These are phyloP conservation scores for Hippophae tibetana DNA, from an alignment of 306 rosid genomes.

Conservation along the genomic window DNA sequence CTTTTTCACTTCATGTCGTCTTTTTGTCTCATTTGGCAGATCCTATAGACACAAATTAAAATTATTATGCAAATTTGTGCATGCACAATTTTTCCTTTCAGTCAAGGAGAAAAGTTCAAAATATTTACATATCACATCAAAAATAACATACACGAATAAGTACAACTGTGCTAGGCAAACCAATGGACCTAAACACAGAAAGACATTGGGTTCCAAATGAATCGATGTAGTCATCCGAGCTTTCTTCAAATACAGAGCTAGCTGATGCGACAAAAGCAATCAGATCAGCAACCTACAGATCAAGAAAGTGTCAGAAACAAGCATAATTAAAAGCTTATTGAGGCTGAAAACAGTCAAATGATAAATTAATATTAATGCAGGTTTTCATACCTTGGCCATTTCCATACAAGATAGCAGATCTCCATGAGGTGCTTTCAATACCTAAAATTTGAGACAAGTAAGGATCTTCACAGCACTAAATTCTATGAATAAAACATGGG, in stretches of 20 bases:
- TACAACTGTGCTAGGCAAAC: conserved; percentile 84
- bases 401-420: conserved; percentile 73
- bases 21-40: conserved; percentile 64
- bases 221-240: conserved; percentile 55
- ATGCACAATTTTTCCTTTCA: conserved; percentile 4
- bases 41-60: conserved; percentile 38
- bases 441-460: conserved; percentile 23
- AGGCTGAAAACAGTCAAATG: not conserved
- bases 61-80: conserved; percentile 1
- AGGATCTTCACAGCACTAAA: not conserved
- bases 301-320: conserved; percentile 1
- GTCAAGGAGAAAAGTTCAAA: not conserved
- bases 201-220: conserved; percentile 89
- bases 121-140: conserved; percentile 7
- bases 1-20: conserved; percentile 63
- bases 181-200: conserved; percentile 81
- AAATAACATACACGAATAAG: conserved; percentile 69
- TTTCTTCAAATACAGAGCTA: conserved; percentile 35
- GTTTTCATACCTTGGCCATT: conserved; percentile 75
- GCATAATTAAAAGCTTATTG: too few relatives aligned
- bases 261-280: conserved; percentile 79
- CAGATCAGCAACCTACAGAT: conserved; percentile 76
- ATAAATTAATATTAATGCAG: not conserved
- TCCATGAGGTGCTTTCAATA: conserved; percentile 84
- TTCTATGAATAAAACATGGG: too few relatives aligned